These are phyloP conservation scores for Pyrenochaeta sp. DNA, from an alignment of 2,329 filamentous ascomycete genomes.

Conservation along the genomic window DNA sequence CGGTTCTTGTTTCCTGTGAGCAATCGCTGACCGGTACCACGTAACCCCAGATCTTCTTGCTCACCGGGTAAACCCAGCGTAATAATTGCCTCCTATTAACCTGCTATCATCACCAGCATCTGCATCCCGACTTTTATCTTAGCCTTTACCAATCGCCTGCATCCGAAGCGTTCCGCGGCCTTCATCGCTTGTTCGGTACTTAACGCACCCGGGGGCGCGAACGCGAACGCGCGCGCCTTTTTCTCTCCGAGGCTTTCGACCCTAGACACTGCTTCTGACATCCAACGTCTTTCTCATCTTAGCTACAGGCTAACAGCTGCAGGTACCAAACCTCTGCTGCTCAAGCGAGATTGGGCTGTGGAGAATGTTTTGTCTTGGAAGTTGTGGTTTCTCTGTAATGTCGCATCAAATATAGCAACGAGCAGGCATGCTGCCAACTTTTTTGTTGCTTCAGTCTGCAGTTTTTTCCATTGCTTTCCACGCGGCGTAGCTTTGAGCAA, in stretches of 20 bases:
- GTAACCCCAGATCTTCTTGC: not conserved
- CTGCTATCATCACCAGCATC: not conserved
- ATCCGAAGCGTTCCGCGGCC: slow-evolving; percentile 10
- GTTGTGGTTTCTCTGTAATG: not conserved
- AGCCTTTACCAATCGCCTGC: slow-evolving; percentile 13
- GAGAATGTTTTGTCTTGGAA: not conserved
- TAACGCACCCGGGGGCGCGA: not conserved
- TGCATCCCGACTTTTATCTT: not conserved
- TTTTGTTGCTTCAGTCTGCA: not conserved
- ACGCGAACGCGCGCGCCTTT: not conserved
- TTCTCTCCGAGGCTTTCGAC: not conserved
- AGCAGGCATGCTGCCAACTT: slow-evolving; percentile 32
- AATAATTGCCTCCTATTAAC: slow-evolving; percentile 4
- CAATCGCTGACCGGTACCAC: slow-evolving; percentile 6
- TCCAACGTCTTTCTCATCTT: slow-evolving; percentile 6
- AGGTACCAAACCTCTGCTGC: not conserved
- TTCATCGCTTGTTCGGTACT: slow-evolving; percentile 14
- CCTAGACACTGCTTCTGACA: slow-evolving; percentile 1
- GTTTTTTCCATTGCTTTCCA: not conserved
- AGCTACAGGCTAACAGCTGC: slow-evolving; percentile 6
- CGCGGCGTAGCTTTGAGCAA: not conserved
- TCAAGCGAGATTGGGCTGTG: not conserved
- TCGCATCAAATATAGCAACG: not conserved
- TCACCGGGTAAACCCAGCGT: slow-evolving; percentile 13
- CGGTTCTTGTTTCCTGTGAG: not conserved